Conservation (phyloP, 2,329 filamentous ascomycete genomes). For the Ophidiomyces ophidiicola region DNA sequence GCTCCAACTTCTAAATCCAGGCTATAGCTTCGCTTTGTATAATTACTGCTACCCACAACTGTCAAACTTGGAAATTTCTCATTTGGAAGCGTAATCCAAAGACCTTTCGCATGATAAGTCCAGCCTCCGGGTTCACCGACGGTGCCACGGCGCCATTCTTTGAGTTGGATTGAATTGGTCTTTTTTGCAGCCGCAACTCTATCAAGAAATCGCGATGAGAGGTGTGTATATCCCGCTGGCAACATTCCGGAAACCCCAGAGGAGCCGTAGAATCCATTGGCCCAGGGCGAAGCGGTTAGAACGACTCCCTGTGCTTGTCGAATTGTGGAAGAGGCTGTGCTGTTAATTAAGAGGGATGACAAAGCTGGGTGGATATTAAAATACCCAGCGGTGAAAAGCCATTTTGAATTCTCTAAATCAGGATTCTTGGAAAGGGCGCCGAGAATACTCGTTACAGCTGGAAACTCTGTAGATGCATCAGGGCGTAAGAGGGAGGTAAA, state of each 20-base stretch:
- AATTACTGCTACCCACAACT: slow-evolving; percentile 84
- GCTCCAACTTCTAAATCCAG: slow-evolving; percentile 85
- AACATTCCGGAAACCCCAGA: slow-evolving; percentile 80
- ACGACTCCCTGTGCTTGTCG: slow-evolving; percentile 55
- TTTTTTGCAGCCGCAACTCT: slow-evolving; percentile 44
- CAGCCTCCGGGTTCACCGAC: slow-evolving; percentile 73
- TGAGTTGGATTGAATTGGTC: slow-evolving; percentile 53
- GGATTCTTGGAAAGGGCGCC: slow-evolving; percentile 49
- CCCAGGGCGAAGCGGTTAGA: slow-evolving; percentile 81
- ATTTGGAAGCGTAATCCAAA: slow-evolving; percentile 62
- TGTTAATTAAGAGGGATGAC: slow-evolving; percentile 64
- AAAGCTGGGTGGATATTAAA: slow-evolving; percentile 90
- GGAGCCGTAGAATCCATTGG: slow-evolving; percentile 89
- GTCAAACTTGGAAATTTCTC: slow-evolving; percentile 60
- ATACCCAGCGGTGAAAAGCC: slow-evolving; percentile 96
- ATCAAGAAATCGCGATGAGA: slow-evolving; percentile 69
- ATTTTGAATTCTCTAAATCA: slow-evolving; percentile 56
- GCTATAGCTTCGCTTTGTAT: slow-evolving; percentile 85
- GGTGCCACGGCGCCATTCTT: slow-evolving; percentile 77
- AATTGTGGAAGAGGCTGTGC: slow-evolving; percentile 36
- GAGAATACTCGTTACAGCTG: slow-evolving; percentile 64
- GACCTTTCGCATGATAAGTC: slow-evolving; percentile 96
- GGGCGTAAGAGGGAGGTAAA: slow-evolving; percentile 72
- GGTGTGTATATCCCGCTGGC: slow-evolving; percentile 80
- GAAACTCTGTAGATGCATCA: slow-evolving; percentile 78